Percentiles rank a stretch among this genome's conserved stretches.
phyloP scores from a whole-genome alignment of 768 basidiomycete species.

The Heimioporus sp. region DNA sequence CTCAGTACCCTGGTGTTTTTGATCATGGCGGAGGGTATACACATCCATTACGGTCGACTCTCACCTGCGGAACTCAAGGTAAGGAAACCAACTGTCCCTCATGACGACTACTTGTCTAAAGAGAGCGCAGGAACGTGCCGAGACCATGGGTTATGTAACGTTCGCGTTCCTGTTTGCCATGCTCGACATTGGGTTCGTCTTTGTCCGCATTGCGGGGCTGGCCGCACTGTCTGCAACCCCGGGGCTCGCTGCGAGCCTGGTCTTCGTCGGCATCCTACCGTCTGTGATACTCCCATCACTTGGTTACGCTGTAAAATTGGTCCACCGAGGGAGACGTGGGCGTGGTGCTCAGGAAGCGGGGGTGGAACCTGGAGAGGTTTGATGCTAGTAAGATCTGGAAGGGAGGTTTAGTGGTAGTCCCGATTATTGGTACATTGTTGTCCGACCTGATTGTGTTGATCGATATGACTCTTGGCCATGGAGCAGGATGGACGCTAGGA shows the following conservation, averaged over 20 bases:
- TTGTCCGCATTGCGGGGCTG: constrained; percentile 15
- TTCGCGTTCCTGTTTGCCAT: constrained; percentile 15
- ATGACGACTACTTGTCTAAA: too few species aligned
- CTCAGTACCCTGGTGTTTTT: constrained; percentile 3
- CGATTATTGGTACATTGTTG: too few species aligned
- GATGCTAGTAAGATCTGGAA: too few species aligned
- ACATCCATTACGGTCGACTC: constrained; percentile 17
- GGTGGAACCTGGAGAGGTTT: too few species aligned
- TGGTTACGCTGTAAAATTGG: too few species aligned
- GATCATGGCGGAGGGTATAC: constrained; percentile 17
- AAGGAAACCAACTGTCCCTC: background rate
- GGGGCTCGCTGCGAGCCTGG: constrained; percentile 4
- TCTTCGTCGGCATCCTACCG: constrained; percentile 10
- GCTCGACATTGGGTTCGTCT: constrained; percentile 18
- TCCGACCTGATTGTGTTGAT: too few species aligned
- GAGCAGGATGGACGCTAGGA: too few species aligned
- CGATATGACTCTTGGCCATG: too few species aligned
- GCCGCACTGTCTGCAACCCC: constrained; percentile 10
- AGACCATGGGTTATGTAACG: constrained; percentile 7
- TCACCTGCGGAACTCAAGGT: constrained; percentile 21
- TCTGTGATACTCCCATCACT: background rate
- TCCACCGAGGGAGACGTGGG: too few species aligned
- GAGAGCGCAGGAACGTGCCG: constrained; percentile 4
- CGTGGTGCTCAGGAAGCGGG: too few species aligned
- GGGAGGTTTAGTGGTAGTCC: too few species aligned